Evolutionary conservation across 2,329 filamentous ascomycete genomes (phyloP), one percentile per base, ranked within the genome.

Genomic region (Trichoderma sp.): DNA sequence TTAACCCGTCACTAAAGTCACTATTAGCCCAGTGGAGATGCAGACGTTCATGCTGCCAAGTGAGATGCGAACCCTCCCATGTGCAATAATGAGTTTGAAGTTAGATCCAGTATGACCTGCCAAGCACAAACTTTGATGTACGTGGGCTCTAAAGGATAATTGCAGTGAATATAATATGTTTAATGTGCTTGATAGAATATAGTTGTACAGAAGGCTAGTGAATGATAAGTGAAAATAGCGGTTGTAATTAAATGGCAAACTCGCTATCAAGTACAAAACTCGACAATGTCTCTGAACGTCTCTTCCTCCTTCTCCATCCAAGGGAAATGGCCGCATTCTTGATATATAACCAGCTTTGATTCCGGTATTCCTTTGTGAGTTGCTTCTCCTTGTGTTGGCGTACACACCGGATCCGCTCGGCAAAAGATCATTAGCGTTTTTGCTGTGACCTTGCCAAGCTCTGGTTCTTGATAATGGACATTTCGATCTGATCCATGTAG

Each of bases 371-470:
- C 51, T 39, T 14, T 12, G 3, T 67, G 24, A 12, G 51, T 67
- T 14, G 64, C 64, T 21, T 24, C 21, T 6, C 24, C 64, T n/a
- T 67, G 64, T 3, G 51, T 57, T 30, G 53, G 53, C 3, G 64
- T 67, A 14, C 64, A 67, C 11, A 67, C 64, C 18, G 64, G 64
- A 43, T 67, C 64, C 32, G 51, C 64, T 18, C 26, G 64, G n/a
- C 64, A 67, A 43, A 58, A 67, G 3, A 67, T 30, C 32, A 58
- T 43, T 1, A 67, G 26, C 8, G 64, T 67, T 43, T 58, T 67
- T 21, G 64, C 64, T 15, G 34, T 36, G 9, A 67, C 51, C 15
- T 67, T 67, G 24, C 24, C 9, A 8, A 67, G 64, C 43, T 67
- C 64, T 1, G 24, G 34, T 34, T 58, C 64, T 18, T 67, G 64